A percentile compares a stretch with the other conserved stretches of the same genome.
Evolutionary conservation across 2,329 filamentous ascomycete species (phyloP).

Genomic region (Beauveria australis): DNA sequence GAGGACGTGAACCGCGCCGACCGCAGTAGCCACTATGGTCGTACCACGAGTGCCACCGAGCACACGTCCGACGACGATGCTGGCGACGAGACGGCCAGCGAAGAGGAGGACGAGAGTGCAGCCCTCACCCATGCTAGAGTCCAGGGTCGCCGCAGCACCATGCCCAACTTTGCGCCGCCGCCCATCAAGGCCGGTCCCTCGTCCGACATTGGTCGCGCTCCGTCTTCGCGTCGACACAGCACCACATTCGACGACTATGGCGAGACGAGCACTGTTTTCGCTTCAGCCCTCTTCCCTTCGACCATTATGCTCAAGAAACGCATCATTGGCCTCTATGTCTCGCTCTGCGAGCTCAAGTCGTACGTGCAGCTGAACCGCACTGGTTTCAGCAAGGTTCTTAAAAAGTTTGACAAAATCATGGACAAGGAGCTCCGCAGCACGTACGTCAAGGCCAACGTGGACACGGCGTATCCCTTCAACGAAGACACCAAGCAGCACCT

Average conservation of each 20-base stretch:
- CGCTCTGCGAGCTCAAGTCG: constrained; percentile 89
- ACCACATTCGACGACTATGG: constrained; percentile 67
- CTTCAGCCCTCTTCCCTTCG: constrained; percentile 54
- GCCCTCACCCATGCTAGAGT: constrained; percentile 40
- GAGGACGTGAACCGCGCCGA: constrained; percentile 17
- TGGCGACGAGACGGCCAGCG: constrained; percentile 55
- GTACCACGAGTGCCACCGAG: constrained; percentile 30
- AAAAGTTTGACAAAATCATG: constrained; percentile 97
- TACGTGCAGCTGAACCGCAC: constrained; percentile 95
- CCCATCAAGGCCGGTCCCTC: constrained; percentile 54
- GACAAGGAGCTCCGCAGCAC: constrained; percentile 69
- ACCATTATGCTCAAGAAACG: constrained; percentile 88
- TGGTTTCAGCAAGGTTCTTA: constrained; percentile 90
- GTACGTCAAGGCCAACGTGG: constrained; percentile 69
- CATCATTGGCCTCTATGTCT: constrained; percentile 78
- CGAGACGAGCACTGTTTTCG: constrained; percentile 56
- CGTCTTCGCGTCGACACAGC: constrained; percentile 54
- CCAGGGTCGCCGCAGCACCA: constrained; percentile 26
- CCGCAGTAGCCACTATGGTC: constrained; percentile 17
- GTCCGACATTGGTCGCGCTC: constrained; percentile 40
- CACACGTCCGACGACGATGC: constrained; percentile 47
- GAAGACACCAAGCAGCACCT: constrained; percentile 62
- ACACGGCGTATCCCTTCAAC: constrained; percentile 74
- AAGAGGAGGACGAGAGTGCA: constrained; percentile 54
- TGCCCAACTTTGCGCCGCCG: constrained; percentile 28